A percentile compares a stretch with the other conserved stretches of the same genome.
Evolutionary conservation across 1,139 yeast genomes (phyloP).

Genomic region (Blastobotrys persicus): DNA sequence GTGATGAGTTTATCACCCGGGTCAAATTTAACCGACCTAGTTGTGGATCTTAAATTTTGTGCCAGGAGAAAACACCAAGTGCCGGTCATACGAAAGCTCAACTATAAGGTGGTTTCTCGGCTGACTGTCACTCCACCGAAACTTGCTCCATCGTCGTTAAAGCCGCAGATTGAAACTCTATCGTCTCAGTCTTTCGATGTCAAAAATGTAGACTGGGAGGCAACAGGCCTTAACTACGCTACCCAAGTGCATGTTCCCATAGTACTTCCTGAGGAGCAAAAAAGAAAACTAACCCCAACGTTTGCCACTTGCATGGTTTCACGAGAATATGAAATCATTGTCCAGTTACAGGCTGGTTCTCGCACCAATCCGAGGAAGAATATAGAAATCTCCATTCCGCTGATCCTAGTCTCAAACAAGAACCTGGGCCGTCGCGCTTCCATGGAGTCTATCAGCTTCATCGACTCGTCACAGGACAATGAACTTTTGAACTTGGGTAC

Average conservation of each 20-base stretch:
- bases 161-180: conserved; percentile 1
- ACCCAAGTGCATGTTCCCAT: background rate
- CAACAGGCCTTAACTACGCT: background rate
- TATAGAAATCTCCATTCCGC: background rate
- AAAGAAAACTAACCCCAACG: background rate
- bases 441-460: background rate
- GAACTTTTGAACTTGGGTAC: background rate
- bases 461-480: background rate
- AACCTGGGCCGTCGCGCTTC: background rate
- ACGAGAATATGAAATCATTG: background rate
- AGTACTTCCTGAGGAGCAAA: background rate
- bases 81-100: background rate
- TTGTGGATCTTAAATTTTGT: background rate
- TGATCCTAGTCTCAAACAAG: background rate
- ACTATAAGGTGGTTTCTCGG: background rate
- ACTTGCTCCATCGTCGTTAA: background rate
- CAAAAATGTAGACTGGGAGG: conserved; percentile 2
- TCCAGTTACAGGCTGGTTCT: background rate
- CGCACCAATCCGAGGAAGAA: conserved; percentile 1
- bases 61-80: background rate
- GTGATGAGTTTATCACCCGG: background rate
- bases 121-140: background rate
- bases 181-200: conserved; percentile 4
- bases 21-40: background rate
- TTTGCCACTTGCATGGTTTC: conserved; percentile 2